Evolutionary conservation across 352 stramenopile genomes (phyloP).

Genomic region (Elongisporangium undulatum): DNA sequence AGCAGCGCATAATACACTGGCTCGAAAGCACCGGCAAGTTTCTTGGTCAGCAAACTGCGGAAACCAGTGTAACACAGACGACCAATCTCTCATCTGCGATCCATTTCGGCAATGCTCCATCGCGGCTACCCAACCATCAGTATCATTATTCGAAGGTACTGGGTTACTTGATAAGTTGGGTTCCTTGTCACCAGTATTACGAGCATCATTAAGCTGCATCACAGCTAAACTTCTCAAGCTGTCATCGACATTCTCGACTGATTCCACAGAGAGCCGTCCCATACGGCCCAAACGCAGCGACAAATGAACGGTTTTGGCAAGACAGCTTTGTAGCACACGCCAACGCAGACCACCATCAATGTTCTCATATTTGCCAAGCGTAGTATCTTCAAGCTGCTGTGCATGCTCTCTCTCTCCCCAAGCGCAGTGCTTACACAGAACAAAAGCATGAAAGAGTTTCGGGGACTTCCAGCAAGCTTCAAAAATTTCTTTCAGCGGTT

Average conservation of each 20-base stretch:
- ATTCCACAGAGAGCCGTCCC: slow-evolving; percentile 55
- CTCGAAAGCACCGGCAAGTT: slow-evolving; percentile 62
- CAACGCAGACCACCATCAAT: slow-evolving; percentile 57
- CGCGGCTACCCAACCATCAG: slow-evolving; percentile 51
- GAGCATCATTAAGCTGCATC: slow-evolving; percentile 73
- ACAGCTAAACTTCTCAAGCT: slow-evolving; percentile 67
- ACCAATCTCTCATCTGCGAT: slow-evolving; percentile 66
- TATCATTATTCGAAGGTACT: slow-evolving; percentile 12
- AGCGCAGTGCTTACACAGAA: slow-evolving; percentile 59
- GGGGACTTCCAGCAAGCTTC: slow-evolving; percentile 51
- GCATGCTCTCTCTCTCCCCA: slow-evolving; percentile 63
- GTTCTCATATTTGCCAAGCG: slow-evolving; percentile 61
- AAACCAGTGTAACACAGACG: slow-evolving; percentile 45
- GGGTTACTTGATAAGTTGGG: background rate
- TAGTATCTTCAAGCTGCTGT: slow-evolving; percentile 67
- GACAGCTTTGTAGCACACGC: slow-evolving; percentile 64
- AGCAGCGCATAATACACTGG: slow-evolving; percentile 53
- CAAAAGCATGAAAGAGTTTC: slow-evolving; percentile 68
- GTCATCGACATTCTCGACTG: slow-evolving; percentile 76
- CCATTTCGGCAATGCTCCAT: slow-evolving; percentile 64
- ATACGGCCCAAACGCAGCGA: slow-evolving; percentile 62
- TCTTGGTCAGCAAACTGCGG: slow-evolving; percentile 58
- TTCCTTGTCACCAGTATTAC: slow-evolving; percentile 46
- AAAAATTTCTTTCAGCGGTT: slow-evolving; percentile 44
- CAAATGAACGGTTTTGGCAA: slow-evolving; percentile 72